Evolutionary conservation across 306 rosid genomes (phyloP), one percentile per base, ranked within the genome.

Genomic region (Medicago lupulina): DNA sequence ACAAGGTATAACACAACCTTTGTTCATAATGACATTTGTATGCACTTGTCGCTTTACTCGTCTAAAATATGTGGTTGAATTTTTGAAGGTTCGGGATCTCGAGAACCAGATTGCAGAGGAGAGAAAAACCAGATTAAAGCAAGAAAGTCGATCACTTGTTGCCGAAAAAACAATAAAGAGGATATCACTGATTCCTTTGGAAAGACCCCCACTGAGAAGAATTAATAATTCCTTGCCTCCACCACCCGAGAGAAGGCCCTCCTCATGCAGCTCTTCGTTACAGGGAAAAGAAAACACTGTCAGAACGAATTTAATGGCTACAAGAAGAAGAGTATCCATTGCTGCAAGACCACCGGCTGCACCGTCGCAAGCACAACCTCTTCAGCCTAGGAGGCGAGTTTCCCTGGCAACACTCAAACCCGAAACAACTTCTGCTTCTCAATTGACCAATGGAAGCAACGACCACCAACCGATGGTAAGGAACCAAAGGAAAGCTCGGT

Each of bases 71-170:
- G 39, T 39, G 89, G 14, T 7, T 49, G 4, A 53, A 25, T 49
- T 71, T 44, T 13, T 34, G 81, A 10, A 94, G 98, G 88, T 89
- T 17, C 84, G 97, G 49, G 91, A 90, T 80, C 94, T 94, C 40
- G 98, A 94, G 91, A 85, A 84, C 79, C 95, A 94, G 73, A 17
- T 92, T 69, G 89, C 87, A 8, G 97, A 88, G 41, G 97, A 92
- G 78, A 88, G 97, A 84, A 94, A 90, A 79, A 81, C 78, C 61
- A 83, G 97, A 74, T 75, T 85, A 21, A 92, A 92, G 76, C 97
- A 87, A 80, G 97, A 88, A 82, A 85, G 81, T 25, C 85, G 88
- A 86, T 80, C 92, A 28, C 54, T 87, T 8, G 85, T 93, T 16
- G 60, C 87, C 31, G 68, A 67, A 61, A 92, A 83, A 73, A n/a